Evolutionary conservation across 2,329 filamentous ascomycete species (phyloP).

Genomic region (Sordariomycetes sp.): DNA sequence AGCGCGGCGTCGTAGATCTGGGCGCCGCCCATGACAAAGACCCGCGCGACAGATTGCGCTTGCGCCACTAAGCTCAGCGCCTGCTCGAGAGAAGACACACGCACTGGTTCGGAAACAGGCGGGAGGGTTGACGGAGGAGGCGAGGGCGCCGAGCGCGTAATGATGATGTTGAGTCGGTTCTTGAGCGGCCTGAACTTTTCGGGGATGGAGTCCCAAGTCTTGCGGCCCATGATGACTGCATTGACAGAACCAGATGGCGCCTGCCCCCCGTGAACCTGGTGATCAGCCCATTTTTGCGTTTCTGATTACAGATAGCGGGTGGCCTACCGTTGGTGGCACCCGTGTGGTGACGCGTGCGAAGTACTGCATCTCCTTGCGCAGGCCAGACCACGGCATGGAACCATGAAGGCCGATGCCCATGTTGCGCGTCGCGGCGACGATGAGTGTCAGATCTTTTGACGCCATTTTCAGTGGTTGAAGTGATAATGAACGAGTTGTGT

Average conservation of each 20-base stretch:
- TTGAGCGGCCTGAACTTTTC: constrained; percentile 67
- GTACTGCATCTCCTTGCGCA: constrained; percentile 89
- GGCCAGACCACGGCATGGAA: constrained; percentile 77
- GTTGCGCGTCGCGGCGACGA: constrained; percentile 83
- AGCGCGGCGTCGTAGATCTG: constrained; percentile 75
- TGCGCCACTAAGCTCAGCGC: constrained; percentile 43
- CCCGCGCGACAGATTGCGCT: constrained; percentile 38
- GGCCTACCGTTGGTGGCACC: constrained; percentile 30
- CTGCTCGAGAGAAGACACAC: constrained; percentile 47
- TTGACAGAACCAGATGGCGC: constrained; percentile 34
- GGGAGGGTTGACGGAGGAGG: constrained; percentile 7
- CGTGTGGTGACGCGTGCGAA: constrained; percentile 85
- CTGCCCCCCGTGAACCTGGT: not conserved
- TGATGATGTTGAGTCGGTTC: constrained; percentile 72
- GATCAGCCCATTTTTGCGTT: not conserved
- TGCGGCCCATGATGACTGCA: constrained; percentile 93
- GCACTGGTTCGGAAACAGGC: constrained; percentile 38
- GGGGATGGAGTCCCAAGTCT: constrained; percentile 92
- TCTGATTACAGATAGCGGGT: too few relatives aligned
- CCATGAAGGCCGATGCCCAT: constrained; percentile 83
- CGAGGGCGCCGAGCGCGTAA: constrained; percentile 45
- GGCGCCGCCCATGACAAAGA: constrained; percentile 85
- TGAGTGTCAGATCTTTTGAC: constrained; percentile 64
- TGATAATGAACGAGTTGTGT: too few relatives aligned
- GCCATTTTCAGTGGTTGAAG: constrained; percentile 16